Evolutionary conservation across 2,329 filamentous ascomycete species (phyloP), one percentile per base, ranked within the genome.

Genomic region (Pseudogymnoascus sp.): DNA sequence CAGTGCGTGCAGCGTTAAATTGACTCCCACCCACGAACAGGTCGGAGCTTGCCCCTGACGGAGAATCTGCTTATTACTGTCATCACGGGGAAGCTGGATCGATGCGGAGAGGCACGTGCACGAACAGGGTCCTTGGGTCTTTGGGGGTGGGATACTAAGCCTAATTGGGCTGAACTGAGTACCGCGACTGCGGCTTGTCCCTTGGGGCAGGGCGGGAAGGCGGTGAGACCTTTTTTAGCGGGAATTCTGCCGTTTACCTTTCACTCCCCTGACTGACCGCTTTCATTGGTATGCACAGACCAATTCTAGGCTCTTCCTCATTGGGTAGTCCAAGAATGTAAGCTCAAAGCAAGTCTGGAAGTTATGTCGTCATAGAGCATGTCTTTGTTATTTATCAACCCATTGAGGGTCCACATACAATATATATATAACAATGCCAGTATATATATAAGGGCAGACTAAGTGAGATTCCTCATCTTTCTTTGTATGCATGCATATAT

Each of bases 261-360:
- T n/a, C 14, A 5, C 25, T 49, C 46, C 46, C 46, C 46, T 53
- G 25, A 53, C 25, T 53, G 46, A 53, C 46, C 46, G 46, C 46
- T 53, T 53, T 53, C 46, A 14, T 31, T 16, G 46, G 11, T 16
- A 21, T 25, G 46, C 46, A 53, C 46, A 31, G 46, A 6, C 46
- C 46, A 53, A 28, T 16, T 53, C 8, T 14, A n/a, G 3, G 43
- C n/a, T 16, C 14, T 5, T 5, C 4, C 23, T 53, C 23, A 53
- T 53, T 53, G 43, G 43, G 79, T 81, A 8, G 78, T 86, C 42
- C 81, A 86, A 86, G 85, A 73, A 85, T 85, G 71, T 87, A 87
- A 71, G 77, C 84, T 78, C 80, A 66, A 89, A 87, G 67, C 72
- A 77, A 9, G 84, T 80, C 69, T 81, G 84, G 71, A 83, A 78